Evolutionary conservation across 1,284 basidiomycete species (phyloP).

Genomic region (Cystobasidium pallidum): DNA sequence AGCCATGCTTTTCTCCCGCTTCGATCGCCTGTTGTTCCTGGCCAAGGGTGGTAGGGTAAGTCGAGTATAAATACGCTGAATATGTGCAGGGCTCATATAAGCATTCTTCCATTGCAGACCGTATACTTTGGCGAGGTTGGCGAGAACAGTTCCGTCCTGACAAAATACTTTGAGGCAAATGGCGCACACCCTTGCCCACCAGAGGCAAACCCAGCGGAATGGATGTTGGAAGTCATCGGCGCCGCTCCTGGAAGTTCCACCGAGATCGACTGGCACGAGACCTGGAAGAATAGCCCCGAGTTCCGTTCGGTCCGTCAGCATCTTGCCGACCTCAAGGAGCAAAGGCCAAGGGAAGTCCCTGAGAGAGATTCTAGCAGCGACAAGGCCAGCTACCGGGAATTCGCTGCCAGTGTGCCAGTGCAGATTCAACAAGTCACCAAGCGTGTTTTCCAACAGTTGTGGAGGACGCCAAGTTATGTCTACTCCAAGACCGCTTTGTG

Average conservation of each 20-base stretch:
- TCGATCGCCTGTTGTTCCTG: constrained; percentile 64
- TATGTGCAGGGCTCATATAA: not conserved
- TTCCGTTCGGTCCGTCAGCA: constrained; percentile 58
- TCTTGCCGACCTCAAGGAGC: constrained; percentile 58
- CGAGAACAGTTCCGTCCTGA: constrained; percentile 60
- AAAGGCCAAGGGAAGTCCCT: constrained; percentile 50
- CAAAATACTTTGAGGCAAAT: constrained; percentile 62
- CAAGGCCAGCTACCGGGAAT: constrained; percentile 59
- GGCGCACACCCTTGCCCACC: constrained; percentile 60
- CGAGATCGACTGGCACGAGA: constrained; percentile 74
- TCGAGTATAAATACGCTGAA: constrained; percentile 37
- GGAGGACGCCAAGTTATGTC: constrained; percentile 72
- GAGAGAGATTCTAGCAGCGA: constrained; percentile 39
- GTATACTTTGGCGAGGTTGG: constrained; percentile 65
- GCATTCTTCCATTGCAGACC: constrained; percentile 55
- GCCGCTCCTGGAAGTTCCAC: constrained; percentile 69
- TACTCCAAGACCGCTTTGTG: constrained; percentile 68
- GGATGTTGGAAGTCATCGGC: constrained; percentile 66
- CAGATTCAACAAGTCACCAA: constrained; percentile 64
- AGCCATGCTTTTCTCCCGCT: constrained; percentile 66
- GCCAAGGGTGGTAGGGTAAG: constrained; percentile 63
- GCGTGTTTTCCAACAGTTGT: constrained; percentile 64
- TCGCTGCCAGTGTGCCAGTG: constrained; percentile 62
- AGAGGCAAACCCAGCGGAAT: constrained; percentile 62
- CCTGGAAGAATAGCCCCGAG: constrained; percentile 66